phyloP scores from a whole-genome alignment of 768 basidiomycete genomes.

The Xerocomus potaroensis region DNA sequence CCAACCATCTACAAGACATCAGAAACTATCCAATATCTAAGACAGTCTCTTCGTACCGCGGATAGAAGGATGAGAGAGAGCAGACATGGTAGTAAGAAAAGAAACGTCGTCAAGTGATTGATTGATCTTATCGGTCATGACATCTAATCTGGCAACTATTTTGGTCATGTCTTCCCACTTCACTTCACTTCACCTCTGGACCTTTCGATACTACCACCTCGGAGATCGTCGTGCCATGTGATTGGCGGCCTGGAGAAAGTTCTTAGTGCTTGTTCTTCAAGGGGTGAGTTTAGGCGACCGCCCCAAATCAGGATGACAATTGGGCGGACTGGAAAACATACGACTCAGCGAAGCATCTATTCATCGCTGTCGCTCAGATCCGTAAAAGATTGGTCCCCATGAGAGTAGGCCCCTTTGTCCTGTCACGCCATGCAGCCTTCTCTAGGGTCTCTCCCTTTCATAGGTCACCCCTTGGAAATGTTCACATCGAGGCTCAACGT shows the following conservation, averaged over 20 bases:
- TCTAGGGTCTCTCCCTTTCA: background rate
- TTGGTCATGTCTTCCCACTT: background rate
- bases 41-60: constrained; percentile 33
- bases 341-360: background rate
- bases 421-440: background rate
- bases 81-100: constrained; percentile 55
- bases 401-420: background rate
- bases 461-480: background rate
- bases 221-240: background rate
- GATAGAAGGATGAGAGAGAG: constrained; percentile 54
- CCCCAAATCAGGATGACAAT: background rate
- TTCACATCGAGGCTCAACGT: background rate
- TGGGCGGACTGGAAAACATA: background rate
- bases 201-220: background rate
- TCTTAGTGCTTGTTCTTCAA: background rate
- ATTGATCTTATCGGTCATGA: background rate
- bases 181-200: too few relatives aligned
- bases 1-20: constrained; percentile 72
- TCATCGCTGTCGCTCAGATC: background rate
- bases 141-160: background rate
- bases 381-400: background rate
- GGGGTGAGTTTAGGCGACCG: background rate
- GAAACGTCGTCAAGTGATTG: too few relatives aligned
- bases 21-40: constrained; percentile 7
- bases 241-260: too few relatives aligned